Conservation (phyloP, 768 basidiomycete species). For the Lentinula detonsa region DNA sequence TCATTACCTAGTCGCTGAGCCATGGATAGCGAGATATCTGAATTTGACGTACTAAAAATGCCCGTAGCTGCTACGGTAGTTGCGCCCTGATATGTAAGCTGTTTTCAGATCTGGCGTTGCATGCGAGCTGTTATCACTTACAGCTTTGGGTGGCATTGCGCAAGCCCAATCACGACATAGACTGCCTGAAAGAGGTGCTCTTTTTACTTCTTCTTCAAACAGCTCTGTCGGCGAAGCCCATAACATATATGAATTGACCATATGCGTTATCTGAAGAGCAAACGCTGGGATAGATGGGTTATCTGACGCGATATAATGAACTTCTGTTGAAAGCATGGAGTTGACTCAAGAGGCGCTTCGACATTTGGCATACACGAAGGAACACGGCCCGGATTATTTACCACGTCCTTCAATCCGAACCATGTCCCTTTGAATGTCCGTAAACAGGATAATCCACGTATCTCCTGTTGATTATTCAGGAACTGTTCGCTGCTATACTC, state of each 20-base stretch:
- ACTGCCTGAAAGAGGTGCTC: constrained; percentile 46
- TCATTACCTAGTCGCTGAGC: constrained; percentile 72
- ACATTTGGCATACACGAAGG: too few species aligned
- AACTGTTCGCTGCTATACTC: constrained; percentile 26
- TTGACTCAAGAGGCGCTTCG: too few species aligned
- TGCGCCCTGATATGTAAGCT: neutral
- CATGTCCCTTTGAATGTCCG: neutral
- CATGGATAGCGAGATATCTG: constrained; percentile 67
- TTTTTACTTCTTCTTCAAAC: constrained; percentile 34
- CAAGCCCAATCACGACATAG: constrained; percentile 78
- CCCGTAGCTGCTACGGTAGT: constrained; percentile 44
- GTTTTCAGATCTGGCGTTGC: neutral
- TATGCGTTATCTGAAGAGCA: constrained; percentile 57
- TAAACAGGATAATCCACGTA: neutral
- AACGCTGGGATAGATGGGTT: constrained; percentile 51
- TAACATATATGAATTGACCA: constrained; percentile 76
- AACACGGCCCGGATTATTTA: neutral
- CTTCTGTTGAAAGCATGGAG: constrained; percentile 34
- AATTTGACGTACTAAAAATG: constrained; percentile 54
- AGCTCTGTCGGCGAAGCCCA: constrained; percentile 67
- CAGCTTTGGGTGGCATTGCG: constrained; percentile 58
- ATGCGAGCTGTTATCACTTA: constrained; percentile 17
- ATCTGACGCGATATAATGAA: constrained; percentile 41
- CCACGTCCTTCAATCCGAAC: neutral
- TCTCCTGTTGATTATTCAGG: constrained; percentile 22